Evolutionary conservation across 805 yeast genomes (phyloP).

Genomic region (Schwanniomyces vanrijiae): DNA sequence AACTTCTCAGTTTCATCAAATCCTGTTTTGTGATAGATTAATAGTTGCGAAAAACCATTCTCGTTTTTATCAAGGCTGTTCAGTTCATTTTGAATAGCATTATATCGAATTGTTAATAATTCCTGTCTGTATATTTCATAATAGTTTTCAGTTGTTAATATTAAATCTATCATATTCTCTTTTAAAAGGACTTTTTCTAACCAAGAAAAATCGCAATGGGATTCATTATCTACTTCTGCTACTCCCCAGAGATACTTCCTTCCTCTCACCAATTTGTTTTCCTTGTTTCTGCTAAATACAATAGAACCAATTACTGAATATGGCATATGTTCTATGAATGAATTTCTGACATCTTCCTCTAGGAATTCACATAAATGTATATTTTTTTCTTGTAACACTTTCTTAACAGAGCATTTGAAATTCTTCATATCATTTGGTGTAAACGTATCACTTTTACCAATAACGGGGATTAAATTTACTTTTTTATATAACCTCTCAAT

Average conservation of each 20-base stretch:
- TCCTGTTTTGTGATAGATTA: constrained; percentile 36
- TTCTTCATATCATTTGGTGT: constrained; percentile 21
- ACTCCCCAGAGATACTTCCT: constrained; percentile 84
- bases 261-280: constrained; percentile 58
- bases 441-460: constrained; percentile 38
- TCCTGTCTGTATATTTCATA: constrained; percentile 68
- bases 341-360: constrained; percentile 28
- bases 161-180: constrained; percentile 74
- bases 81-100: constrained; percentile 8
- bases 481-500: constrained; percentile 33
- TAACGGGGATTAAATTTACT: constrained; percentile 40
- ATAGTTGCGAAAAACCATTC: constrained; percentile 35
- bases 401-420: constrained; percentile 26
- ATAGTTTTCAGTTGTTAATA: constrained; percentile 72
- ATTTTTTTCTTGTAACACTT: constrained; percentile 19
- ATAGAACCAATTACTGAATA: constrained; percentile 72
- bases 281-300: constrained; percentile 21
- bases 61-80: constrained; percentile 15
- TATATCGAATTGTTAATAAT: constrained; percentile 51
- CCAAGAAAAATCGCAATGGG: constrained; percentile 72
- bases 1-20: constrained; percentile 37
- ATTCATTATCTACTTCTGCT: constrained; percentile 76
- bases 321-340: constrained; percentile 52
- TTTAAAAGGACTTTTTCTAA: constrained; percentile 67
- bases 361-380: constrained; percentile 32